Conservation (phyloP, 495 filamentous ascomycete genomes). For the Terfezia claveryi region DNA sequence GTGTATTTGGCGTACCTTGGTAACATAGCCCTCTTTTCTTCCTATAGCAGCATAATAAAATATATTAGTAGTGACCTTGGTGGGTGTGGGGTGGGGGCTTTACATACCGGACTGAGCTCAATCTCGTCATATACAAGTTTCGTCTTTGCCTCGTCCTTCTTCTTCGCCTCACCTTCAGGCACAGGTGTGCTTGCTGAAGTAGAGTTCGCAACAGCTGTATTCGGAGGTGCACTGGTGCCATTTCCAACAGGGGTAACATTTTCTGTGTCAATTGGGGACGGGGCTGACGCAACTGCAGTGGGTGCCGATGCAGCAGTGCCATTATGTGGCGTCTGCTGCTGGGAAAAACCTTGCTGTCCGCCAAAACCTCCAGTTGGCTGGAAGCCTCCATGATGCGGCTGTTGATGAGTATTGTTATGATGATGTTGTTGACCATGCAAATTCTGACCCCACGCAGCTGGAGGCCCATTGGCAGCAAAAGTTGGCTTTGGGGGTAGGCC, state of each 20-base stretch:
- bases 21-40: conserved; percentile 14
- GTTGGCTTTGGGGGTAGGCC: conserved; percentile 17
- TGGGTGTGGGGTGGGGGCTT: neutral
- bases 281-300: neutral
- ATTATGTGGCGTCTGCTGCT: neutral
- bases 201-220: conserved; percentile 2
- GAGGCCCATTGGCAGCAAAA: conserved; percentile 7
- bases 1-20: conserved; percentile 9
- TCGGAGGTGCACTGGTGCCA: conserved; percentile 5
- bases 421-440: conserved; percentile 6
- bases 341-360: neutral
- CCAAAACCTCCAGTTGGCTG: neutral
- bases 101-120: conserved; percentile 18
- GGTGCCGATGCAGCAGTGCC: neutral
- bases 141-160: conserved; percentile 12
- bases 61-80: neutral
- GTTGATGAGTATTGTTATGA: neutral
- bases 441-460: conserved; percentile 4
- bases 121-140: conserved; percentile 19
- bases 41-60: conserved; percentile 3
- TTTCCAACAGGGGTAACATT: neutral
- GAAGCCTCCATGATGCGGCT: conserved; percentile 3
- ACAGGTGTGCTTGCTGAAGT: neutral
- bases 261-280: neutral
- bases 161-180: conserved; percentile 1